Conservation (phyloP, 2,329 filamentous ascomycete species). For the Fusarium oligoseptatum region DNA sequence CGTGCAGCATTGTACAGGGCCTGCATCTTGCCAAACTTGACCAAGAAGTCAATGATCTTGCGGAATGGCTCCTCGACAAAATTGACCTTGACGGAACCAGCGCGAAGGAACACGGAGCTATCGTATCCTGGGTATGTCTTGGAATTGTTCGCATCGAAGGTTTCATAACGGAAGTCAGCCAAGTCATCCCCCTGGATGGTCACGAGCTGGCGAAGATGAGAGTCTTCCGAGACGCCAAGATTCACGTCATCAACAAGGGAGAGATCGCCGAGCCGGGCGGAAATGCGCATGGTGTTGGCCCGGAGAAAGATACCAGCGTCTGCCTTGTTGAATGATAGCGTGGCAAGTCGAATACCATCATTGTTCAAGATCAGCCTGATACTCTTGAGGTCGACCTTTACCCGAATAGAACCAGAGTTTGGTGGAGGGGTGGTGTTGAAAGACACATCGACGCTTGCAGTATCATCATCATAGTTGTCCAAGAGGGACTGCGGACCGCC, state of each 20-base stretch:
- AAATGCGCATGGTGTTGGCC: slow-evolving; percentile 88
- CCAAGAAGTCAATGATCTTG: slow-evolving; percentile 96
- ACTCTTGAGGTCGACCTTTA: slow-evolving; percentile 93
- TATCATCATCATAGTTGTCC: slow-evolving; percentile 52
- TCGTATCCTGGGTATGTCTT: slow-evolving; percentile 93
- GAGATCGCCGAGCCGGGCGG: slow-evolving; percentile 87
- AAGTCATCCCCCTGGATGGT: slow-evolving; percentile 96
- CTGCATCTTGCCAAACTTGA: slow-evolving; percentile 99
- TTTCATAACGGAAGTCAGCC: slow-evolving; percentile 97
- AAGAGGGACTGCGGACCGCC: slow-evolving; percentile 53
- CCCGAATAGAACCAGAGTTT: slow-evolving; percentile 81
- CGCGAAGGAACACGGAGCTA: slow-evolving; percentile 88
- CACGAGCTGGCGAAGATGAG: slow-evolving; percentile 85
- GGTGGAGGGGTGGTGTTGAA: slow-evolving; percentile 45
- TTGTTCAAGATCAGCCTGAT: slow-evolving; percentile 97
- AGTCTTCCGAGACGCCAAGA: slow-evolving; percentile 84
- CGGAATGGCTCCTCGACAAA: slow-evolving; percentile 97
- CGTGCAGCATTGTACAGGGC: slow-evolving; percentile 97
- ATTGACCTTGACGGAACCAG: slow-evolving; percentile 96
- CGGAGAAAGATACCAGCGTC: slow-evolving; percentile 91
- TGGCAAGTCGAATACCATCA: slow-evolving; percentile 94
- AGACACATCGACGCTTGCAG: slow-evolving; percentile 56
- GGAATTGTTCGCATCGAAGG: slow-evolving; percentile 80
- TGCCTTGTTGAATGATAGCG: slow-evolving; percentile 90
- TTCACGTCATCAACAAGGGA: slow-evolving; percentile 95